Conservation (phyloP, 1,284 basidiomycete genomes). For the Boletus albobrunnescens region DNA sequence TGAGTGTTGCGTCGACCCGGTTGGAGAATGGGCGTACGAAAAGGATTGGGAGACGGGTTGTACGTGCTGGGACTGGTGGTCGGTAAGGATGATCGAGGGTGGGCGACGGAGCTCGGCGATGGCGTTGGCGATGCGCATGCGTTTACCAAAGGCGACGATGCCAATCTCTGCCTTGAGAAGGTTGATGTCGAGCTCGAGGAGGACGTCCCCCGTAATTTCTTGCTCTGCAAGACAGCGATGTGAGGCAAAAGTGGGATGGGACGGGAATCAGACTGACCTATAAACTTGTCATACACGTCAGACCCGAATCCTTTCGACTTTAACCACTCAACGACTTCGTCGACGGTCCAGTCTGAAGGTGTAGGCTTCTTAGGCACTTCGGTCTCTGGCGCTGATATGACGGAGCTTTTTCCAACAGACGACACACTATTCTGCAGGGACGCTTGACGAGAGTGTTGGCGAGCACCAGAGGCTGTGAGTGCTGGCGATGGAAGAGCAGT, state of each 20-base stretch:
- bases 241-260: background rate
- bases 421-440: constrained; percentile 37
- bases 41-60: constrained; percentile 40
- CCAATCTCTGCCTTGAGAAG: constrained; percentile 95
- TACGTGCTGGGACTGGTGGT: constrained; percentile 33
- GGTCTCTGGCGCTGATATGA: constrained; percentile 5
- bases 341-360: constrained; percentile 78
- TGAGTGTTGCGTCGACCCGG: constrained; percentile 39
- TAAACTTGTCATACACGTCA: constrained; percentile 80
- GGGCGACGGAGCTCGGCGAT: constrained; percentile 84
- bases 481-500: constrained; percentile 40
- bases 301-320: constrained; percentile 83
- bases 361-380: constrained; percentile 18
- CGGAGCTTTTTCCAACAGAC: constrained; percentile 20
- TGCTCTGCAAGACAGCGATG: constrained; percentile 59
- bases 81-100: constrained; percentile 48
- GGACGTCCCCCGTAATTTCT: constrained; percentile 96
- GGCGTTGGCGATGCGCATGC: constrained; percentile 90
- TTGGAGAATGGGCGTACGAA: constrained; percentile 32
- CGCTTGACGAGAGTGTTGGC: constrained; percentile 24
- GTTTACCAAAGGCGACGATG: constrained; percentile 91
- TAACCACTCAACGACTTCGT: constrained; percentile 90
- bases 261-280: constrained; percentile 47
- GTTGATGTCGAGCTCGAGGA: constrained; percentile 90
- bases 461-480: constrained; percentile 32